Conservation (phyloP, 2,329 filamentous ascomycete genomes). For the Fusarium coffeatum region DNA sequence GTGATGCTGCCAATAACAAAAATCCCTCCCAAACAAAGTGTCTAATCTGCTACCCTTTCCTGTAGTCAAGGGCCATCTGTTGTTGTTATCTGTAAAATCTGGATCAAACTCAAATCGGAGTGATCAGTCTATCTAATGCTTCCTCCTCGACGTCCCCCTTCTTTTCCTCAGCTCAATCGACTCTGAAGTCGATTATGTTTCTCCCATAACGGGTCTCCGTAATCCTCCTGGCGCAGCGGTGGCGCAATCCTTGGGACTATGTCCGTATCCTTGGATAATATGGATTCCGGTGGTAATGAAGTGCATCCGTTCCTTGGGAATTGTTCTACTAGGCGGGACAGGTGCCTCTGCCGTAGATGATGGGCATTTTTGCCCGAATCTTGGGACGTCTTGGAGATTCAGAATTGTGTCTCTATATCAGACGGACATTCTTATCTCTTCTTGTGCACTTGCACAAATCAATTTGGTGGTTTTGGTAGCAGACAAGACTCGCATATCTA, state of each 20-base stretch:
- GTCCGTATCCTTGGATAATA: slow-evolving; percentile 28
- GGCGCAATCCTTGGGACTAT: slow-evolving; percentile 34
- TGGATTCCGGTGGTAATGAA: slow-evolving; percentile 38
- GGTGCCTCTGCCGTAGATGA: slow-evolving; percentile 34
- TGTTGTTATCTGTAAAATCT: slow-evolving; percentile 34
- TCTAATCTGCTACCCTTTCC: slow-evolving; percentile 48
- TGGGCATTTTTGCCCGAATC: slow-evolving; percentile 35
- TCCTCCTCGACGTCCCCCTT: slow-evolving; percentile 20
- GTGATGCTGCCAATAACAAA: slow-evolving; percentile 22
- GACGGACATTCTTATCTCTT: slow-evolving; percentile 38
- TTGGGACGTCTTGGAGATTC: slow-evolving; percentile 37
- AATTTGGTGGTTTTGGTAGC: slow-evolving; percentile 39
- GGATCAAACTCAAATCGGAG: slow-evolving; percentile 34
- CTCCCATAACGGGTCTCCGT: slow-evolving; percentile 21
- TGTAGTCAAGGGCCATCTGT: slow-evolving; percentile 40
- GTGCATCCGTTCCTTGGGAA: slow-evolving; percentile 30
- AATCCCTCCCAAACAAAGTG: slow-evolving; percentile 33
- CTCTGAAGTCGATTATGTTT: slow-evolving; percentile 27
- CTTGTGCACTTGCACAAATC: slow-evolving; percentile 43
- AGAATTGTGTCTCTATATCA: slow-evolving; percentile 39
- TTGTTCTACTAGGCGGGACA: slow-evolving; percentile 32
- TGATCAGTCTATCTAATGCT: slow-evolving; percentile 25
- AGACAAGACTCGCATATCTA: slow-evolving; percentile 41
- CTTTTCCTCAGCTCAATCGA: slow-evolving; percentile 23
- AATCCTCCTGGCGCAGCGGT: slow-evolving; percentile 30